Base-by-base conservation (phyloP, 306 rosid species). In the Astragalus membranaceus region DNA sequence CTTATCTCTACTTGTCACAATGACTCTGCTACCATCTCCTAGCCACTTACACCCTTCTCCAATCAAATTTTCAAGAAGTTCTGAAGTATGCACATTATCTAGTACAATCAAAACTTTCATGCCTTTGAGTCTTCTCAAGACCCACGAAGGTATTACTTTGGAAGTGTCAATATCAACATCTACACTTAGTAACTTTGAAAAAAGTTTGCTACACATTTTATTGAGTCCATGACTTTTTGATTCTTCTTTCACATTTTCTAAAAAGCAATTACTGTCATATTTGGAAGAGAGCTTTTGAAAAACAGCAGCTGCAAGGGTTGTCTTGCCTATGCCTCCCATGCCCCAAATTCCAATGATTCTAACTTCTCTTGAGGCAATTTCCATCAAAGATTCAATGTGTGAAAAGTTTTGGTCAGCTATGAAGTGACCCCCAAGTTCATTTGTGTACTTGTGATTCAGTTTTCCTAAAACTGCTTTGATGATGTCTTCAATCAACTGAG, bases 301-400 rank as follows among this genome's bases (percentile, higher is more conserved):
- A 3, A 48, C 9, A 23, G 73, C 49, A 5, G 35, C 39, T 0
- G 77, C 82, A 70, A 77, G 10, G 2, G 68, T 46, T 54, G 81
- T 78, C 17, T 78, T 78, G 4, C 81, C 77, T 4, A 71, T 71
- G 9, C 81, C 69, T 1, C 69, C 68, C 73, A 78, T 71, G 23
- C 73, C 81, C 77, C 77, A 64, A 26, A 78, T 47, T 64, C 81
- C 81, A 55, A 78, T 26, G 3, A 64, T 30, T 47, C 20, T 12
- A 26, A 71, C 42, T 46, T 55, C 41, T 3, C 4, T 13, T 47
- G 77, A 5, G 1, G 54, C 46, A 8, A 8, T 23, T 54, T 12
- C 32, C 6, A 78, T 3, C 1, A 7, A 56, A 23, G 69, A 39
- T 47, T 56, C 47, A 26, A 58, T 1, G 8, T 0, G 0, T 7